A percentile compares a stretch with the other conserved stretches of the same genome.
These are phyloP conservation scores for Yamadazyma philogaea DNA, from an alignment of 805 yeast genomes.

Conservation along the genomic window DNA sequence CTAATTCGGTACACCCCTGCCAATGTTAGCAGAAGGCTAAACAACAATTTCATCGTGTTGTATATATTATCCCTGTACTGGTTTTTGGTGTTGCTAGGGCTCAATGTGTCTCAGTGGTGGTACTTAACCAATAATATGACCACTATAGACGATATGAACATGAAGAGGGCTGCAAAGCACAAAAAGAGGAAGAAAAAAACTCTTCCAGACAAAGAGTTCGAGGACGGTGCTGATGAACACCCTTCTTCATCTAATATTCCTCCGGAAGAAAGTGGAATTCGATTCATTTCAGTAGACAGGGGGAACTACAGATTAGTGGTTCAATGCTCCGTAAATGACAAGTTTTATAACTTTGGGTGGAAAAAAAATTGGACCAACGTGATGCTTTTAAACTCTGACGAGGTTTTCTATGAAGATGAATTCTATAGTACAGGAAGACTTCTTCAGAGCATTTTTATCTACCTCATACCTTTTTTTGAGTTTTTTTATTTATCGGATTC, in stretches of 20 bases:
- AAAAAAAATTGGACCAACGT: conserved; percentile 35
- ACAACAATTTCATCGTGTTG: conserved; percentile 50
- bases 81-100: conserved; percentile 42
- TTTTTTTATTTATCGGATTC: conserved; percentile 6
- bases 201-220: not conserved
- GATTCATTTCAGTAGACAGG: conserved; percentile 11
- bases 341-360: conserved; percentile 38
- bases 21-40: conserved; percentile 18
- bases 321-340: conserved; percentile 25
- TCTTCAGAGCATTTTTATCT: conserved; percentile 14
- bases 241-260: not conserved
- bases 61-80: conserved; percentile 45
- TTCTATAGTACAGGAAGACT: conserved; percentile 15
- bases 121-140: conserved; percentile 51
- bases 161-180: conserved; percentile 29
- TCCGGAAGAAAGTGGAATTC: not conserved
- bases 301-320: conserved; percentile 33
- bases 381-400: conserved; percentile 14
- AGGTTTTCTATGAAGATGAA: conserved; percentile 3
- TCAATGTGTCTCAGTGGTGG: conserved; percentile 41
- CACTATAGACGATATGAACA: conserved; percentile 55
- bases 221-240: not conserved
- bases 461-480: conserved; percentile 24
- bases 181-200: not conserved
- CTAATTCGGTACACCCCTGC: conserved; percentile 21